A percentile compares a stretch with the other conserved stretches of the same genome.
phyloP scores from a whole-genome alignment of 225 moss, liverwort and hornwort genomes.

The Pseudoscleropodium purum region DNA sequence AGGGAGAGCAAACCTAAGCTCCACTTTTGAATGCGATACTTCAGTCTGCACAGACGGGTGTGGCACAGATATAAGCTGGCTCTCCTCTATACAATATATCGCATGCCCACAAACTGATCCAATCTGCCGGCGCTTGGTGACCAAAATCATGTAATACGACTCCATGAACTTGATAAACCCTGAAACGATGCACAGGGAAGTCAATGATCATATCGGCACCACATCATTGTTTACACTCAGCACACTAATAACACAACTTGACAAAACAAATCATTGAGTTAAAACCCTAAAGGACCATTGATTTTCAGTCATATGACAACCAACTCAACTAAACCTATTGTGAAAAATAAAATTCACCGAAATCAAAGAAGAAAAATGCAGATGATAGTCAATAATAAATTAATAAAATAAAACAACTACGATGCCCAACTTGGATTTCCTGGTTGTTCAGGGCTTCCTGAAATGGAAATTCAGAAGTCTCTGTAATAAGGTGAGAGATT shows the following conservation, averaged over 20 bases:
- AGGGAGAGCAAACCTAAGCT: constrained; percentile 46
- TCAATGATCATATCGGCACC: neutral
- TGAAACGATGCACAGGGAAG: constrained; percentile 5
- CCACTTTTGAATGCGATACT: constrained; percentile 63
- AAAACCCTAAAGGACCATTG: neutral
- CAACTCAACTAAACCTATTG: neutral
- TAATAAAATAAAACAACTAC: neutral
- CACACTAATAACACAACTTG: neutral
- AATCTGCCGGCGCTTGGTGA: constrained; percentile 83
- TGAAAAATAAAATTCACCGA: neutral
- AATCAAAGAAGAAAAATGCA: neutral
- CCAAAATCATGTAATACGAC: constrained; percentile 80
- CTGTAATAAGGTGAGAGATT: neutral
- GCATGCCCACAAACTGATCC: constrained; percentile 91
- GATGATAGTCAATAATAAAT: neutral
- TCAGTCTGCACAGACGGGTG: constrained; percentile 83
- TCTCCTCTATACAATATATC: constrained; percentile 83
- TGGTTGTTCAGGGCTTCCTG: neutral
- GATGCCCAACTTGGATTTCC: neutral
- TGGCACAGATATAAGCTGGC: constrained; percentile 63
- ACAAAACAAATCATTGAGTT: neutral
- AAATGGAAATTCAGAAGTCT: neutral
- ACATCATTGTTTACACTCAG: neutral
- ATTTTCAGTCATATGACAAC: neutral
- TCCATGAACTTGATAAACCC: constrained; percentile 86